Evolutionary conservation across 176 grass and related monocot species (phyloP), one percentile per base, ranked within the genome.

Genomic region (Stipa capillata): DNA sequence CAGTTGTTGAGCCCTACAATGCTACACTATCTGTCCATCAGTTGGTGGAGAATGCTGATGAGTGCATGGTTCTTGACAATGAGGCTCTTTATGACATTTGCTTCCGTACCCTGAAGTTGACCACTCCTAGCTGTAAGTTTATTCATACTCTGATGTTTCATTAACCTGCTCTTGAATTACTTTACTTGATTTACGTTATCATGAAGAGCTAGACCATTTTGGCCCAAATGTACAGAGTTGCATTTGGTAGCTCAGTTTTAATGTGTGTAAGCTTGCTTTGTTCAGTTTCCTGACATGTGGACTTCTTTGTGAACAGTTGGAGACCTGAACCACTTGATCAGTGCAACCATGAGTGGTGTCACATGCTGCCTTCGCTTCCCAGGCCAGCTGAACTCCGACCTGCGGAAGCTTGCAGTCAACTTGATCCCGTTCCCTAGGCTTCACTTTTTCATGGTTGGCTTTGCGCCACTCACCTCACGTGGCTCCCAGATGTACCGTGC

Each of bases 331-430:
- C 93, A 97, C 76, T 77, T 97, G 52, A 97, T 97, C 82, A 90
- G 87, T 37, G 90, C 93, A 0, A 97, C 93, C 33, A 97, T 97
- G 93, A 92, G 90, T 15, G 93, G 93, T 68, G 93, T 97, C 33
- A 97, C 93, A 18, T 97, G 93, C 85, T 97, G 93, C 79, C 90
- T 97, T 8, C 93, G 93, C 13, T 97, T 97, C 79, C 93, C 93
- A 20, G 93, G 93, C 24, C 93, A 97, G 69, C 72, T 97, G 40
- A 97, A 97, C 79, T 97, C 93, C 18, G 93, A 97, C 47, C 93
- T 97, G 23, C 82, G 93, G 63, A 97, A 97, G 75, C 93, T 97
- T 2, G 93, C 93, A 4, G 93, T 97, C 55, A 97, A 97, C 74
- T 44, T 97, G 82, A 97, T 97, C 27, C 93, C 93, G 4, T 97